These are phyloP conservation scores for Leptomonas seymouri DNA, from an alignment of 208 protist species.

Conservation along the genomic window DNA sequence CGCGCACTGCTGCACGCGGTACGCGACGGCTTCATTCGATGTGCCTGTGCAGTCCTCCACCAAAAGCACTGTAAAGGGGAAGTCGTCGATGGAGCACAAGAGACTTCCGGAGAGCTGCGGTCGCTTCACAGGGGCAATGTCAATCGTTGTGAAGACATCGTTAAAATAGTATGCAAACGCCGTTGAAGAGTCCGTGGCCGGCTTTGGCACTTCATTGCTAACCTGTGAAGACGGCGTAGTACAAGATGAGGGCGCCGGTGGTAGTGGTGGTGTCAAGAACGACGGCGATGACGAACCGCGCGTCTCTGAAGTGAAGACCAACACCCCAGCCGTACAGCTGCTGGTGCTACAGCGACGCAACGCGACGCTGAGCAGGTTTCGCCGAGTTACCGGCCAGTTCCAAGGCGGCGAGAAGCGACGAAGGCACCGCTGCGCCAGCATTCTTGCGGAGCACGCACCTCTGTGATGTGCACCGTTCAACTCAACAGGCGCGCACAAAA, in stretches of 20 bases:
- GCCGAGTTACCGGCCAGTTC: background rate
- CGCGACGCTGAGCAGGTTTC: too few species aligned
- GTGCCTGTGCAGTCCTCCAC: slow-evolving; percentile 26
- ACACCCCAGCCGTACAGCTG: too few species aligned
- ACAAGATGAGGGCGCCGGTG: too few species aligned
- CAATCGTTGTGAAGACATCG: slow-evolving; percentile 25
- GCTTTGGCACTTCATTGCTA: too few species aligned
- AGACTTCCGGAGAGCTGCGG: slow-evolving; percentile 29
- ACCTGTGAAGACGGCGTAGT: too few species aligned
- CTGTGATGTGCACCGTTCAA: background rate
- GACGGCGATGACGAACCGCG: too few species aligned
- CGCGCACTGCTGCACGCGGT: slow-evolving; percentile 14
- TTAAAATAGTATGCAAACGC: slow-evolving; percentile 13
- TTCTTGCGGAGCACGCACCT: background rate
- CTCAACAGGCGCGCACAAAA: background rate
- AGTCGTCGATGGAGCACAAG: slow-evolving; percentile 20
- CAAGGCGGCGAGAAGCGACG: background rate
- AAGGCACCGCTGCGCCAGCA: background rate
- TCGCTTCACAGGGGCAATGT: slow-evolving; percentile 29
- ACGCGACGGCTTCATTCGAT: slow-evolving; percentile 16
- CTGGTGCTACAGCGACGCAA: too few species aligned
- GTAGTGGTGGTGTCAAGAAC: too few species aligned
- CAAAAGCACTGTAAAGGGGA: slow-evolving; percentile 16
- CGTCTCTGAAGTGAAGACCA: too few species aligned
- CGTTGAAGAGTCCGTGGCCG: too few species aligned